Conservation (phyloP, 2,329 filamentous ascomycete genomes). For the Aspergillus quadricinctus region DNA sequence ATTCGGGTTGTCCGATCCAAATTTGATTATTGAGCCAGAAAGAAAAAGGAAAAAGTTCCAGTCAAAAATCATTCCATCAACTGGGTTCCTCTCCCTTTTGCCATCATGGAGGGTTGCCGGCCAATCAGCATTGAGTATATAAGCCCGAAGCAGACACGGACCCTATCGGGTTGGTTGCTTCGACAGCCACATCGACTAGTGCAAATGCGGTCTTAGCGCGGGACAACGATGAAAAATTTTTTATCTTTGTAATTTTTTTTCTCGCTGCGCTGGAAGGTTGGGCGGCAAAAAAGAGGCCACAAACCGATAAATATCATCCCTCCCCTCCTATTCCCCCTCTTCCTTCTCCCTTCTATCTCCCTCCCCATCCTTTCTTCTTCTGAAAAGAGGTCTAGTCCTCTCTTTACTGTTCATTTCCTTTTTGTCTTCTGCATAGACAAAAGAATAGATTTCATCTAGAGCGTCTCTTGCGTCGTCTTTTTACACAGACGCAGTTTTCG, state of each 20-base stretch:
- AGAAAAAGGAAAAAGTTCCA: not conserved
- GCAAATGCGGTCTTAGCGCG: constrained; percentile 18
- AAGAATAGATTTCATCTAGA: constrained; percentile 29
- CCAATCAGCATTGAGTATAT: constrained; percentile 10
- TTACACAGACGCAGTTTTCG: constrained; percentile 26
- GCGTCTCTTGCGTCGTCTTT: constrained; percentile 26
- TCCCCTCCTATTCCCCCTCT: constrained; percentile 20
- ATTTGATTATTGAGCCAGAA: constrained; percentile 1
- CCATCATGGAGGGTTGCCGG: not conserved
- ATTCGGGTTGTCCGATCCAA: constrained; percentile 3
- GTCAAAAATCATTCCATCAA: not conserved
- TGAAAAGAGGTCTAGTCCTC: constrained; percentile 32
- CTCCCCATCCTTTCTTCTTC: constrained; percentile 18
- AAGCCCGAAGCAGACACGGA: constrained; percentile 10
- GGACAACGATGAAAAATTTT: constrained; percentile 18
- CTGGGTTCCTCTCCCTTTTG: not conserved
- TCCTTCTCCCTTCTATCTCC: constrained; percentile 7
- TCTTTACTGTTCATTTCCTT: constrained; percentile 27
- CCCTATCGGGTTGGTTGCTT: constrained; percentile 18
- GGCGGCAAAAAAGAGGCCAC: constrained; percentile 32
- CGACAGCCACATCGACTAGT: constrained; percentile 14
- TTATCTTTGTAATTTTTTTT: constrained; percentile 14
- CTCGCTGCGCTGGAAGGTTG: constrained; percentile 13
- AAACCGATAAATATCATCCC: constrained; percentile 37
- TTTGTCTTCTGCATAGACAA: constrained; percentile 32